phyloP scores from a whole-genome alignment of 1,284 basidiomycete species.

The Sanghuangporus sanghuang region DNA sequence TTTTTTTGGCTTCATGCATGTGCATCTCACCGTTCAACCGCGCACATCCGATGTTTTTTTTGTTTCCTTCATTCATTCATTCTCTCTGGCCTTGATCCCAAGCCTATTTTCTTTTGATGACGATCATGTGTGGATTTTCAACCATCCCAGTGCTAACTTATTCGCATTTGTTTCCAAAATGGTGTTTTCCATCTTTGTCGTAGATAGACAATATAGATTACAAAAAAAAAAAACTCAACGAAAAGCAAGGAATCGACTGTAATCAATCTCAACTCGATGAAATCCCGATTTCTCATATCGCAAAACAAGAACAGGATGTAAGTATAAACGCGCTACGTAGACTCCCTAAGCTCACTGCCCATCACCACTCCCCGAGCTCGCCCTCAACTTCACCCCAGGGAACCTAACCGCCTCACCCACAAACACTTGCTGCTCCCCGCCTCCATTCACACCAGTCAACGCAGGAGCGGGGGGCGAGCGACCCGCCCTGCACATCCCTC shows the following conservation, averaged over 20 bases:
- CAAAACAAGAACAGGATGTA: no score
- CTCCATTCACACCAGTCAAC: conserved; percentile 6
- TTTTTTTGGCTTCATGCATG: neutral
- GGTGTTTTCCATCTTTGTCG: no score
- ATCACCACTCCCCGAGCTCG: neutral
- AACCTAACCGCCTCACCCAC: conserved; percentile 22
- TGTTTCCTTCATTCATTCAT: no score
- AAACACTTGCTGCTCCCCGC: conserved; percentile 11
- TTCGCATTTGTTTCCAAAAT: no score
- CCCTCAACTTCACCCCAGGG: conserved; percentile 9
- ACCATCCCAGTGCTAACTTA: neutral
- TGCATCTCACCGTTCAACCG: no score
- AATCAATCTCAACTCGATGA: no score
- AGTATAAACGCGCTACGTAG: neutral
- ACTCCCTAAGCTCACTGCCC: neutral
- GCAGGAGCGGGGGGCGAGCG: conserved; percentile 35
- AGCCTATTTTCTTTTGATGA: conserved; percentile 4
- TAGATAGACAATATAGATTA: no score
- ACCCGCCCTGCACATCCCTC: conserved; percentile 53
- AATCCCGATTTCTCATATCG: no score
- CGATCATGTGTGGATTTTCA: neutral
- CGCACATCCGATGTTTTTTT: no score
- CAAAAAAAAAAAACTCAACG: no score
- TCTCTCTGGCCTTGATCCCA: neutral
- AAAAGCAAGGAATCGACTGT: no score